Percentiles rank a stretch among this genome's conserved stretches.
These are phyloP conservation scores for Discostella pseudostelligera DNA, from an alignment of 108 stramenopile genomes.

Conservation along the genomic window DNA sequence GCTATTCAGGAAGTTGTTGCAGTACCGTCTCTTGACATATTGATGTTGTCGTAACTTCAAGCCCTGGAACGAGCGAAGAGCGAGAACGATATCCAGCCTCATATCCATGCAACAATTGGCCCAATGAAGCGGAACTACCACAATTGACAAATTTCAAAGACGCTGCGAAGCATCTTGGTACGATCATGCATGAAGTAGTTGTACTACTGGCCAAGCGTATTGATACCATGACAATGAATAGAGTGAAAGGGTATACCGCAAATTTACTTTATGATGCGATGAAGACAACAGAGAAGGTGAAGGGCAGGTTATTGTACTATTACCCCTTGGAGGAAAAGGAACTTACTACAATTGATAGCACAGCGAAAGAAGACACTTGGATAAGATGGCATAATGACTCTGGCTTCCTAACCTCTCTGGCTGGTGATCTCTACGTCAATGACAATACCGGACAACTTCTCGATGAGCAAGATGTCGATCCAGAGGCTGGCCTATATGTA, in stretches of 20 bases:
- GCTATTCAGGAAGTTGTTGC: not conserved
- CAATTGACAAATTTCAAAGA: slow-evolving; percentile 54
- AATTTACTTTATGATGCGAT: slow-evolving; percentile 57
- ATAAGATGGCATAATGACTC: slow-evolving; percentile 94
- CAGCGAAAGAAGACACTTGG: slow-evolving; percentile 70
- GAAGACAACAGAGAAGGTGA: slow-evolving; percentile 82
- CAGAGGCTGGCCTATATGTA: slow-evolving; percentile 80
- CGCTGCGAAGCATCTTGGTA: slow-evolving; percentile 64
- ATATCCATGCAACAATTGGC: slow-evolving; percentile 91
- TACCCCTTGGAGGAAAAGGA: slow-evolving; percentile 67
- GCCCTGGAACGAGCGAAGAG: slow-evolving; percentile 75
- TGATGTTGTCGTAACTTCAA: slow-evolving; percentile 80
- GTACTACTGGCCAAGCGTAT: slow-evolving; percentile 64
- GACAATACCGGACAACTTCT: slow-evolving; percentile 61
- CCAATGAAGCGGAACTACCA: slow-evolving; percentile 57
- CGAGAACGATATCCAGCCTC: slow-evolving; percentile 72
- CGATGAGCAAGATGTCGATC: slow-evolving; percentile 48
- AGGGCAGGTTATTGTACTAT: slow-evolving; percentile 90
- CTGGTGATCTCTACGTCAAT: slow-evolving; percentile 85
- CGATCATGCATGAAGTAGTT: slow-evolving; percentile 73
- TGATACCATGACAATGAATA: slow-evolving; percentile 55
- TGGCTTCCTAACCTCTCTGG: slow-evolving; percentile 89
- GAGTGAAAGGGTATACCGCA: slow-evolving; percentile 32
- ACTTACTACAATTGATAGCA: not conserved
- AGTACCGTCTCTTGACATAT: slow-evolving; percentile 16